A percentile compares a stretch with the other conserved stretches of the same genome.
These are phyloP conservation scores for Hericium coralloides DNA, from an alignment of 768 basidiomycete species.

Conservation along the genomic window DNA sequence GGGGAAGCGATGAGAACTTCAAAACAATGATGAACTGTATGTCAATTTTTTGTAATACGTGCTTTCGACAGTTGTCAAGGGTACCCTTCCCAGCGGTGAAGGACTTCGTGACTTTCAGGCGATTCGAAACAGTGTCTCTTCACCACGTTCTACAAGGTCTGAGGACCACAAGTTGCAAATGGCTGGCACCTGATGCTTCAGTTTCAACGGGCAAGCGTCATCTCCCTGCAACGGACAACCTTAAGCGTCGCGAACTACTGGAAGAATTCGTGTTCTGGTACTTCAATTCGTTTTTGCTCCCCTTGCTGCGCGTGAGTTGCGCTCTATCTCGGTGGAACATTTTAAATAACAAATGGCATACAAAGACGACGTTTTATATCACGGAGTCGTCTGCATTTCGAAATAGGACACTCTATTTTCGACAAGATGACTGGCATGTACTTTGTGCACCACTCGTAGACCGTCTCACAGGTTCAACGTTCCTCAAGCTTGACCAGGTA, in stretches of 20 bases:
- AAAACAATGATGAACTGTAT: conserved; percentile 47
- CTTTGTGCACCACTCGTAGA: conserved; percentile 77
- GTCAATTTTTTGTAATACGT: background rate
- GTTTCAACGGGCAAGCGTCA: conserved; percentile 33
- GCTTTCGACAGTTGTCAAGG: background rate
- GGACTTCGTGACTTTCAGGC: conserved; percentile 61
- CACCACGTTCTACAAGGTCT: conserved; percentile 75
- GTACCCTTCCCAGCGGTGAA: conserved; percentile 46
- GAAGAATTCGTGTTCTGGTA: conserved; percentile 95
- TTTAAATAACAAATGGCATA: background rate
- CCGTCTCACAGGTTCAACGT: conserved; percentile 61
- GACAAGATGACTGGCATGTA: conserved; percentile 88
- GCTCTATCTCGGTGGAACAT: background rate
- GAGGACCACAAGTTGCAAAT: conserved; percentile 64
- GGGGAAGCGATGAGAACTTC: conserved; percentile 69
- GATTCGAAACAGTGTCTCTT: conserved; percentile 74
- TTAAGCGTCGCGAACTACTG: conserved; percentile 72
- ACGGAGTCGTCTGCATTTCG: conserved; percentile 86
- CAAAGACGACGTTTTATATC: conserved; percentile 85
- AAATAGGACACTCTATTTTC: conserved; percentile 82
- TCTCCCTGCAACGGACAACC: conserved; percentile 53
- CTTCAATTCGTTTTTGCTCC: conserved; percentile 73
- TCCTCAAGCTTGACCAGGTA: conserved; percentile 64
- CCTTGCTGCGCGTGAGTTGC: conserved; percentile 61
- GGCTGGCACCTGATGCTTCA: conserved; percentile 47